A percentile compares a stretch with the other conserved stretches of the same genome.
phyloP scores from a whole-genome alignment of 1,284 basidiomycete genomes.

The Sanghuangporus baumii region DNA sequence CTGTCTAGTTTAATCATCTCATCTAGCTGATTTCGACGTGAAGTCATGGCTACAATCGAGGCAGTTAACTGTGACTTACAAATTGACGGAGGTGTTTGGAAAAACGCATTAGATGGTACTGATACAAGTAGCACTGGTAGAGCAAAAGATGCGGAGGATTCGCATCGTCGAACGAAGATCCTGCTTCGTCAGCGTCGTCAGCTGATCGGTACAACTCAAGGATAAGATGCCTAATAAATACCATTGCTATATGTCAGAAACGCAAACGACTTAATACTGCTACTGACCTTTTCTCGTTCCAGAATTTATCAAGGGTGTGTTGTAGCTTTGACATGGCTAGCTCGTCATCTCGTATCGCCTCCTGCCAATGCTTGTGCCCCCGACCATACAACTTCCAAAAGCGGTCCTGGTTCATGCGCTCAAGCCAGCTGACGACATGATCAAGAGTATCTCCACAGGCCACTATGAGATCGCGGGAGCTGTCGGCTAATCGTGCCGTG shows the following conservation, averaged over 20 bases:
- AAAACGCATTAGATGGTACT: constrained; percentile 63
- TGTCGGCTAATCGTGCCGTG: constrained; percentile 48
- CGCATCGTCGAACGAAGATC: constrained; percentile 27
- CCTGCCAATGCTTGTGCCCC: constrained; percentile 28
- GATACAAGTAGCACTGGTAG: constrained; percentile 70
- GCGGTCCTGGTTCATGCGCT: constrained; percentile 34
- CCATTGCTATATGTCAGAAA: neutral
- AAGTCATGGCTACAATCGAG: neutral
- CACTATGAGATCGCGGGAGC: constrained; percentile 54
- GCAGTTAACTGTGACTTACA: constrained; percentile 28
- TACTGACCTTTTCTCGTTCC: constrained; percentile 44
- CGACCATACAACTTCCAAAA: constrained; percentile 33
- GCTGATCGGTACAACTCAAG: constrained; percentile 65
- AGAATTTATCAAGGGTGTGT: constrained; percentile 42
- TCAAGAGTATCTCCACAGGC: constrained; percentile 41
- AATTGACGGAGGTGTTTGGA: constrained; percentile 39
- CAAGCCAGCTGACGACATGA: constrained; percentile 49
- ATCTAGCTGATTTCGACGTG: constrained; percentile 36
- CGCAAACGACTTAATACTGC: neutral
- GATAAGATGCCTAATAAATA: constrained; percentile 45
- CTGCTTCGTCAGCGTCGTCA: constrained; percentile 45
- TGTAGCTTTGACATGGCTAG: constrained; percentile 36
- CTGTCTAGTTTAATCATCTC: constrained; percentile 55
- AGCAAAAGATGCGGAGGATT: constrained; percentile 58
- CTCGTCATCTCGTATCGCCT: constrained; percentile 34